Evolutionary conservation across 1,284 basidiomycete species (phyloP), one percentile per base, ranked within the genome.

Genomic region (Inonotus obliquus): DNA sequence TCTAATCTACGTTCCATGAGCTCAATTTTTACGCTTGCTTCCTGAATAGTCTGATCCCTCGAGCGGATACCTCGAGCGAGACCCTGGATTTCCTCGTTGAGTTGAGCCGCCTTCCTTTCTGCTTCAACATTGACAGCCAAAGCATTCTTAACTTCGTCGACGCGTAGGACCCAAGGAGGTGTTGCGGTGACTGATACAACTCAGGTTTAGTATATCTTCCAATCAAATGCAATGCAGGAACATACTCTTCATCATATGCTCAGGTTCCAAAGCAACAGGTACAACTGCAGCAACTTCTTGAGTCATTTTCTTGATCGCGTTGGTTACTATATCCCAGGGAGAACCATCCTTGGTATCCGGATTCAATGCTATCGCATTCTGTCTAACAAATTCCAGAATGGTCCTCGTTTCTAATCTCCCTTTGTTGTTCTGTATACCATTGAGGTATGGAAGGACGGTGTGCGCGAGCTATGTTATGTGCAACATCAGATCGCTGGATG

Each of bases 1-100:
- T 98, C 96, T 78, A 96, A 88, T 53, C 94, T 85, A 55, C 94
- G 86, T 71, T 96, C 93, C 81, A 99, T 91, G 7, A 96, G 83
- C 73, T 98, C 94, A 60, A 98, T 92, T 80, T 96, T 98, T 64
- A 98, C 94, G 4, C 79, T 78, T 5, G 87, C 80, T 71, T 99
- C 97, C 74, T 98, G 94, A 55, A 95, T 85, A 39, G 76, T 84
- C 78, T 97, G 92, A 66, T 99, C 96, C 75, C 94, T 86, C 47
- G 84, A 77, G 71, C 90, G 91, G 70, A 98, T 81, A 60, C 84
- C 92, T 29, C 94, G 87, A 32, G 89, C 82, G 61, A 98, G 84
- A 35, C 90, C 90, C 69, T 93, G 89, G 64, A 96, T 85, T 73
- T 98, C 94, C 64, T 97, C 95, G 64, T 87, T 89, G 27, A 97